These are phyloP conservation scores for Castanopsis chinensis DNA, from an alignment of 306 rosid species.

Conservation along the genomic window DNA sequence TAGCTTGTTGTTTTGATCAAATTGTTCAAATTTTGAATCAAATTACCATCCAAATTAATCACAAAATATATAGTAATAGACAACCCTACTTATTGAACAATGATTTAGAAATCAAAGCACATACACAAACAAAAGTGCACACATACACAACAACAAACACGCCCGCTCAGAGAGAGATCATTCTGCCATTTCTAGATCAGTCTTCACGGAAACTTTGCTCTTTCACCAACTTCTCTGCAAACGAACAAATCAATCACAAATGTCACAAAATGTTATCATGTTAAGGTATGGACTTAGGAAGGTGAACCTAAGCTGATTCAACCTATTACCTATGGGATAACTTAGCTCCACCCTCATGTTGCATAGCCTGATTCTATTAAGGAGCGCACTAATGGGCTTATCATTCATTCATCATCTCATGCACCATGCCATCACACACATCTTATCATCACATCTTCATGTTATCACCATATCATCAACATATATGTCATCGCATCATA, in stretches of 20 bases:
- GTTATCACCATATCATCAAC: too few relatives aligned
- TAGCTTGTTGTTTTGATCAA: constrained; percentile 66
- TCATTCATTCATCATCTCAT: too few relatives aligned
- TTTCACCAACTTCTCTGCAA: constrained; percentile 72
- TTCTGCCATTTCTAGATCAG: constrained; percentile 88
- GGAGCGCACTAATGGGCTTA: too few relatives aligned
- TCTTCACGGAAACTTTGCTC: constrained; percentile 80
- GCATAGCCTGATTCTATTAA: too few relatives aligned
- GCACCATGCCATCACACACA: too few relatives aligned
- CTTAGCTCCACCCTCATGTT: too few relatives aligned
- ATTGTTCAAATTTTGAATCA: neutral
- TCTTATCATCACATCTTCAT: too few relatives aligned
- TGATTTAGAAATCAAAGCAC: neutral
- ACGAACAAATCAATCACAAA: constrained; percentile 23
- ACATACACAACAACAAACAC: neutral
- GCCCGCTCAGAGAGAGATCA: constrained; percentile 7
- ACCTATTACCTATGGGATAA: too few relatives aligned
- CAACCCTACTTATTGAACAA: neutral
- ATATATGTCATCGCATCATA: too few relatives aligned
- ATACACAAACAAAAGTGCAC: neutral
- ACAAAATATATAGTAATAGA: neutral
- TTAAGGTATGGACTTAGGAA: too few relatives aligned
- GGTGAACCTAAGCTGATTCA: too few relatives aligned
- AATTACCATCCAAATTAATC: constrained; percentile 3
- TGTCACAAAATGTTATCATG: constrained; percentile 15